phyloP scores from a whole-genome alignment of 495 filamentous ascomycete species.

The Penicillium macrosclerotiorum region DNA sequence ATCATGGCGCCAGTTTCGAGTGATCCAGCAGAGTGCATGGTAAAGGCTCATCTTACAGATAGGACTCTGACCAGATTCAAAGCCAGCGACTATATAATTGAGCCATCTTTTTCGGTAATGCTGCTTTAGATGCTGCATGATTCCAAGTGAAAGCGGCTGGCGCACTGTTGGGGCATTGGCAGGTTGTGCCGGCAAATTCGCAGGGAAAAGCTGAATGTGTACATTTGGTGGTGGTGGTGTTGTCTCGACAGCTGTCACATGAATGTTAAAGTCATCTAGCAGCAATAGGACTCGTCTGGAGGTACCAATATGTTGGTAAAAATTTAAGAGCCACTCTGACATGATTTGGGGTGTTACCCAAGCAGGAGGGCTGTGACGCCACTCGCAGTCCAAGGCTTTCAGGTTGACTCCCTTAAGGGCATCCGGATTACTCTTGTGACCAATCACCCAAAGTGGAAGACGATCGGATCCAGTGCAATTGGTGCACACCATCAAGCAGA shows the following conservation, averaged over 20 bases:
- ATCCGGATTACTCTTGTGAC: constrained; percentile 16
- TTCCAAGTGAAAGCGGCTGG: constrained; percentile 26
- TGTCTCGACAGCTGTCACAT: constrained; percentile 15
- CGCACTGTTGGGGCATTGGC: constrained; percentile 9
- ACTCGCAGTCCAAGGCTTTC: constrained; percentile 9
- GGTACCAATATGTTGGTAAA: constrained; percentile 23
- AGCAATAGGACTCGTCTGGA: constrained; percentile 21
- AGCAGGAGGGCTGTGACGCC: constrained; percentile 19
- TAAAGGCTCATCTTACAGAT: constrained; percentile 6
- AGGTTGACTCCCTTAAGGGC: constrained; percentile 14
- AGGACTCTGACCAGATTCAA: neutral
- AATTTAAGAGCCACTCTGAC: constrained; percentile 24
- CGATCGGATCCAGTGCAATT: constrained; percentile 23
- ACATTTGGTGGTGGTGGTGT: constrained; percentile 19
- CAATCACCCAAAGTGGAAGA: constrained; percentile 20
- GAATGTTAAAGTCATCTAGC: constrained; percentile 22
- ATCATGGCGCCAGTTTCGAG: constrained; percentile 10
- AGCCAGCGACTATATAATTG: neutral
- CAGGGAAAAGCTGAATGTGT: constrained; percentile 22
- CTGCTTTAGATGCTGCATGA: constrained; percentile 26
- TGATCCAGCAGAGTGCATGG: constrained; percentile 3
- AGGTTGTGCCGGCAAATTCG: no score
- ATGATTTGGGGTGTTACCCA: constrained; percentile 21
- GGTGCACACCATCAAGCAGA: constrained; percentile 20
- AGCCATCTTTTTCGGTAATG: constrained; percentile 23